A percentile compares a stretch with the other conserved stretches of the same genome.
These are phyloP conservation scores for Solanum dulcamara DNA, from an alignment of 257 asterid species.

Conservation along the genomic window DNA sequence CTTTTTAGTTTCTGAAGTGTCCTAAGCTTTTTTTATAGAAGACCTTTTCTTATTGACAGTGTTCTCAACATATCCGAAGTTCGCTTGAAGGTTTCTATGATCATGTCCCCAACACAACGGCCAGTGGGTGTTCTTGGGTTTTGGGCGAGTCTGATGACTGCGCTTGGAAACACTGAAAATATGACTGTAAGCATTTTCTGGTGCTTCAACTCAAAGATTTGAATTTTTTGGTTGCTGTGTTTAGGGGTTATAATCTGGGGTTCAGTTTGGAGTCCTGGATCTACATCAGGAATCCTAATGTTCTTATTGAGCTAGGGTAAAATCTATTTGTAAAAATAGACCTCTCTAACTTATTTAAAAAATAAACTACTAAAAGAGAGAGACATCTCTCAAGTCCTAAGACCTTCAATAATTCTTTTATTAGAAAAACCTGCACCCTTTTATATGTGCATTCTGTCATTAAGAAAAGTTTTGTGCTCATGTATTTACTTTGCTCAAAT, in stretches of 20 bases:
- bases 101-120: conserved; percentile 98
- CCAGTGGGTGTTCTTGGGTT: conserved; percentile 99
- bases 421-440: not conserved
- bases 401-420: not conserved
- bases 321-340: not conserved
- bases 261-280: not conserved
- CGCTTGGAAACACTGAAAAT: conserved; percentile 96
- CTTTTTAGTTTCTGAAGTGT: conserved; percentile 5
- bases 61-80: conserved; percentile 87
- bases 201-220: not conserved
- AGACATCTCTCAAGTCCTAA: not conserved
- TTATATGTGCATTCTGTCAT: not conserved
- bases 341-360: not conserved
- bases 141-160: conserved; percentile 99
- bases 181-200: conserved; percentile 71
- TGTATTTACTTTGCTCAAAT: not conserved
- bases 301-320: not conserved
- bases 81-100: conserved; percentile 93
- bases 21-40: not conserved
- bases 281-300: not conserved
- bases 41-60: conserved; percentile 40
- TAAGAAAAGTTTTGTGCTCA: not conserved
- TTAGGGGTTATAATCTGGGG: not conserved
- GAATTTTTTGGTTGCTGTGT: not conserved
- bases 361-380: not conserved